Percentiles rank a stretch among this genome's conserved stretches.
These are phyloP conservation scores for Candida namnaoensis DNA, from an alignment of 805 yeast species.

Conservation along the genomic window DNA sequence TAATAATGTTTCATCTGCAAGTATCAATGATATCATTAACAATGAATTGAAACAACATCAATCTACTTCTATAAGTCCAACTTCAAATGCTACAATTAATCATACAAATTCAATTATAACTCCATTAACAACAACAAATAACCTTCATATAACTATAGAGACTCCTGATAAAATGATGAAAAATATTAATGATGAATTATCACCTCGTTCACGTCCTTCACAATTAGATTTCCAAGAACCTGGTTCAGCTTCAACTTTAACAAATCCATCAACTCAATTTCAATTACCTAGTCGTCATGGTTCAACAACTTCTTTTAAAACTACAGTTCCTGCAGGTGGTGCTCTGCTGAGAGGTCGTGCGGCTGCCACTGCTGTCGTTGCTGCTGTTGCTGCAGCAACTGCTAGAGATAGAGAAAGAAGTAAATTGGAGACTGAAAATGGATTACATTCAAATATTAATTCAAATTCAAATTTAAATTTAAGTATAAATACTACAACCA, in stretches of 20 bases:
- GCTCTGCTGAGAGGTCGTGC: constrained; percentile 30
- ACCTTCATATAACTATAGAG: not conserved
- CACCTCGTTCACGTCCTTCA: not conserved
- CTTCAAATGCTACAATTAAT: no score
- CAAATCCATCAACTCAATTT: no score
- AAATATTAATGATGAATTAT: not conserved
- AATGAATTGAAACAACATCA: constrained; percentile 6
- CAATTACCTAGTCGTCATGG: constrained; percentile 1
- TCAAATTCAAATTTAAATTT: no score
- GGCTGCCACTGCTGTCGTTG: constrained; percentile 28
- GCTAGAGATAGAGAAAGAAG: constrained; percentile 20
- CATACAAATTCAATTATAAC: no score
- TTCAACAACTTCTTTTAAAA: constrained; percentile 7
- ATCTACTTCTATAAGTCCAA: no score
- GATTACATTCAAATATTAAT: no score
- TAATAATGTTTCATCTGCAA: constrained; percentile 13
- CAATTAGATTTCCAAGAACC: not conserved
- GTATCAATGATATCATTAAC: constrained; percentile 15
- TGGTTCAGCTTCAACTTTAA: no score
- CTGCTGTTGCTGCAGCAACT: constrained; percentile 30
- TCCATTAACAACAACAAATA: no score
- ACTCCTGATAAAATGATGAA: not conserved
- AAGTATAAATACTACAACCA: no score
- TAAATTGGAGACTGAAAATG: constrained; percentile 5
- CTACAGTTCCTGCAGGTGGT: constrained; percentile 37